A percentile compares a stretch with the other conserved stretches of the same genome.
These are phyloP conservation scores for Pseudopyrenochaeta lycopersici DNA, from an alignment of 2,329 filamentous ascomycete genomes.

Conservation along the genomic window DNA sequence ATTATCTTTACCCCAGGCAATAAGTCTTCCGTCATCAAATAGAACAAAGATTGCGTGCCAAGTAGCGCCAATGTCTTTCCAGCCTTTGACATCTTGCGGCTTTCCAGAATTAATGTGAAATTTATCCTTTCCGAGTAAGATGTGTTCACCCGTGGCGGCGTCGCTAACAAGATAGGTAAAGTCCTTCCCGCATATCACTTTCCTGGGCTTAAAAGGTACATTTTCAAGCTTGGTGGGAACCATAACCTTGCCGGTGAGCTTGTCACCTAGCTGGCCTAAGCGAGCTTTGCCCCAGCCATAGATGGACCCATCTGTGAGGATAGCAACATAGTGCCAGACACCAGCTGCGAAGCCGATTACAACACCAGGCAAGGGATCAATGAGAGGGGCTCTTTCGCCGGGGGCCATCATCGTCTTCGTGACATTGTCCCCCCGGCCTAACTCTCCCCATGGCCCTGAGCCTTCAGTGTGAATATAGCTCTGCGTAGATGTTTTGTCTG, in stretches of 20 bases:
- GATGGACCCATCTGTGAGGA: constrained; percentile 77
- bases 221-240: constrained; percentile 41
- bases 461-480: constrained; percentile 22
- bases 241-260: constrained; percentile 53
- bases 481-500: background rate
- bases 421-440: constrained; percentile 17
- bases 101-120: constrained; percentile 70
- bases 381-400: background rate
- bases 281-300: constrained; percentile 91
- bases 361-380: constrained; percentile 3
- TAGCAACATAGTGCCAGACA: constrained; percentile 78
- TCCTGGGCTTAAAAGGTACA: constrained; percentile 68
- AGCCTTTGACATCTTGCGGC: constrained; percentile 63
- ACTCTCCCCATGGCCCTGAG: constrained; percentile 36
- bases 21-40: constrained; percentile 65
- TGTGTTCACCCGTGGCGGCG: constrained; percentile 65
- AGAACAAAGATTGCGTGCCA: constrained; percentile 86
- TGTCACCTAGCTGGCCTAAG: constrained; percentile 80
- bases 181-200: constrained; percentile 82
- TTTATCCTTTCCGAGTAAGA: constrained; percentile 78
- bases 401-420: background rate
- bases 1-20: constrained; percentile 85
- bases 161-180: constrained; percentile 77
- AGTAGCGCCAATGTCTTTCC: constrained; percentile 76
- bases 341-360: constrained; percentile 74